These are phyloP conservation scores for Mucuna pruriens DNA, from an alignment of 306 rosid genomes.

Conservation along the genomic window DNA sequence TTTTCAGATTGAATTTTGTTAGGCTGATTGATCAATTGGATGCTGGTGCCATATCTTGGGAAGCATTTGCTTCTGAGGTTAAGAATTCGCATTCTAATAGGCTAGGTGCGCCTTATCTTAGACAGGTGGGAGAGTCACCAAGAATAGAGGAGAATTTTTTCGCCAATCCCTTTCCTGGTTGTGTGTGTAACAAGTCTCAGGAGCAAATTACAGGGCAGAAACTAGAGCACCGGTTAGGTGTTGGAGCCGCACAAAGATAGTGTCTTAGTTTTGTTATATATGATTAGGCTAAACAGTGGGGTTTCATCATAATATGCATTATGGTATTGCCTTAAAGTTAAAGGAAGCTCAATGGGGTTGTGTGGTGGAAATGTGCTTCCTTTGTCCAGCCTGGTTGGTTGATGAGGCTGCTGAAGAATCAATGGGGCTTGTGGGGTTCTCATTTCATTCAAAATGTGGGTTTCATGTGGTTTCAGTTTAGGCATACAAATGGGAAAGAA, in stretches of 20 bases:
- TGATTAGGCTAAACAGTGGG: constrained; percentile 21
- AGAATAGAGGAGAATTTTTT: constrained; percentile 90
- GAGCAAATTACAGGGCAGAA: constrained; percentile 45
- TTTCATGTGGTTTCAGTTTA: constrained; percentile 49
- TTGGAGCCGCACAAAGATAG: constrained; percentile 52
- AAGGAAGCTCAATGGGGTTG: constrained; percentile 45
- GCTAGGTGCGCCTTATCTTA: constrained; percentile 78
- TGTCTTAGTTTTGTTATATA: constrained; percentile 17
- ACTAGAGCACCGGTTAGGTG: constrained; percentile 42
- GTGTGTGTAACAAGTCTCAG: constrained; percentile 71
- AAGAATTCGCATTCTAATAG: constrained; percentile 66
- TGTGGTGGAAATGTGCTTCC: constrained; percentile 45
- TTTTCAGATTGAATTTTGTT: constrained; percentile 77
- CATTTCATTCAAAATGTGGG: constrained; percentile 30
- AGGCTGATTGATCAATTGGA: constrained; percentile 74
- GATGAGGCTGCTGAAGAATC: constrained; percentile 46
- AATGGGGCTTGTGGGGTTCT: constrained; percentile 37
- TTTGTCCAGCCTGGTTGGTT: constrained; percentile 39
- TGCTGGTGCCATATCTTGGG: constrained; percentile 63
- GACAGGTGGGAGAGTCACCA: constrained; percentile 78
- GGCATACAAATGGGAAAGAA: constrained; percentile 43
- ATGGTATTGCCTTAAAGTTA: constrained; percentile 43
- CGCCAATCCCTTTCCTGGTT: constrained; percentile 95
- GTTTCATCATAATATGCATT: constrained; percentile 32
- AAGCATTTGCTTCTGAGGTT: constrained; percentile 63